Conservation (phyloP, 345 rosid genomes). For the Bruguiera gymnorhiza region DNA sequence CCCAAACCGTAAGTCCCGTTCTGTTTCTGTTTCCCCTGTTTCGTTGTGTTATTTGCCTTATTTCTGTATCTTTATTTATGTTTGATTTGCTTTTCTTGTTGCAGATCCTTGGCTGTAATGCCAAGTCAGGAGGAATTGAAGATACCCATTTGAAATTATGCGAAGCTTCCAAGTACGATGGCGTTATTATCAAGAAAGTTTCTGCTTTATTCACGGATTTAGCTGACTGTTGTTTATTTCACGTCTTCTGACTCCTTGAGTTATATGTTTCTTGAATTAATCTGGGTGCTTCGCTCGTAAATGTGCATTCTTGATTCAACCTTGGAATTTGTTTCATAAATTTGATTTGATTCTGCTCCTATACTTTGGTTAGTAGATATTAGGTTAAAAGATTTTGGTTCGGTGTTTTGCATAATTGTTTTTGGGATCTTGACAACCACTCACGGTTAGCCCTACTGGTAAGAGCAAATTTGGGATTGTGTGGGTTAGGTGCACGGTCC, state of each 20-base stretch:
- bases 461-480: too few species aligned
- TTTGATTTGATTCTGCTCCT: too few species aligned
- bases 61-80: constrained; percentile 2
- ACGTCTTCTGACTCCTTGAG: background rate
- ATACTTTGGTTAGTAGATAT: too few species aligned
- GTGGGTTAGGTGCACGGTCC: too few species aligned
- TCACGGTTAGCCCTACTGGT: too few species aligned
- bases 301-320: too few species aligned
- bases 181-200: background rate
- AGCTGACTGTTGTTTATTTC: background rate
- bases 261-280: background rate
- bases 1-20: constrained; percentile 2
- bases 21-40: background rate
- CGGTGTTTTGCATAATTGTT: too few species aligned
- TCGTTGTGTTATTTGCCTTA: background rate
- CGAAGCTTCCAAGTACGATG: constrained; percentile 35
- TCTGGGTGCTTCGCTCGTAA: too few species aligned
- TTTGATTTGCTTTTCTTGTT: constrained; percentile 10
- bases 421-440: too few species aligned
- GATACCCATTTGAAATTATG: constrained; percentile 28
- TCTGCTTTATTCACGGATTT: background rate
- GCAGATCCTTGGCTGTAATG: constrained; percentile 36
- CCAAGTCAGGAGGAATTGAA: constrained; percentile 25
- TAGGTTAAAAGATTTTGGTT: too few species aligned
- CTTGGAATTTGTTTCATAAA: too few species aligned